Conservation (phyloP, 345 rosid species). For the Camelina sativa region DNA sequence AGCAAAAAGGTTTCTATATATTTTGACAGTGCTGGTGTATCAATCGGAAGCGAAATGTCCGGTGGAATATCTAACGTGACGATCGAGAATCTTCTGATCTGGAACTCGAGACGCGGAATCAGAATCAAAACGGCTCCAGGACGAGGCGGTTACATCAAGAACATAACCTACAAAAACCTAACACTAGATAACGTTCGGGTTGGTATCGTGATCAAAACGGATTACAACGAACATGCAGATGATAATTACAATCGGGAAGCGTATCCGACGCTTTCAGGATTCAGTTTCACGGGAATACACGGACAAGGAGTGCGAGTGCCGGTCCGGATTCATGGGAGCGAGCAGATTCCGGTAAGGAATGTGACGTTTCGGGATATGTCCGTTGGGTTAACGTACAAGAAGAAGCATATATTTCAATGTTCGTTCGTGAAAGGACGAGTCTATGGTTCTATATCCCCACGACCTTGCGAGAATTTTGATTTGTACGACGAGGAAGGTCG, state of each 20-base stretch:
- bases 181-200: slow-evolving; percentile 84
- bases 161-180: slow-evolving; percentile 67
- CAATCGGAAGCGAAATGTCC: slow-evolving; percentile 93
- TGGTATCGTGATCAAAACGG: slow-evolving; percentile 84
- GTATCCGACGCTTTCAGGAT: slow-evolving; percentile 56
- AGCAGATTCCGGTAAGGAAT: slow-evolving; percentile 73
- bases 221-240: slow-evolving; percentile 90
- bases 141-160: slow-evolving; percentile 75
- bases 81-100: slow-evolving; percentile 68
- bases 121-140: slow-evolving; percentile 93
- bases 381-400: slow-evolving; percentile 80
- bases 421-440: slow-evolving; percentile 80
- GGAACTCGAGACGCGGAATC: slow-evolving; percentile 86
- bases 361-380: slow-evolving; percentile 77
- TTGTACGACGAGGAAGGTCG: slow-evolving; percentile 64
- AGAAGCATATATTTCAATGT: slow-evolving; percentile 89
- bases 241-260: slow-evolving; percentile 72
- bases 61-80: slow-evolving; percentile 89
- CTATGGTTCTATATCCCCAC: slow-evolving; percentile 72
- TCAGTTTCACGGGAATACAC: slow-evolving; percentile 68
- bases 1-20: background rate
- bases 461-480: slow-evolving; percentile 84
- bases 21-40: slow-evolving; percentile 75
- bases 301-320: slow-evolving; percentile 90
- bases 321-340: slow-evolving; percentile 82